These are phyloP conservation scores for Alternaria sp. DNA, from an alignment of 2,329 filamentous ascomycete genomes.

Conservation along the genomic window DNA sequence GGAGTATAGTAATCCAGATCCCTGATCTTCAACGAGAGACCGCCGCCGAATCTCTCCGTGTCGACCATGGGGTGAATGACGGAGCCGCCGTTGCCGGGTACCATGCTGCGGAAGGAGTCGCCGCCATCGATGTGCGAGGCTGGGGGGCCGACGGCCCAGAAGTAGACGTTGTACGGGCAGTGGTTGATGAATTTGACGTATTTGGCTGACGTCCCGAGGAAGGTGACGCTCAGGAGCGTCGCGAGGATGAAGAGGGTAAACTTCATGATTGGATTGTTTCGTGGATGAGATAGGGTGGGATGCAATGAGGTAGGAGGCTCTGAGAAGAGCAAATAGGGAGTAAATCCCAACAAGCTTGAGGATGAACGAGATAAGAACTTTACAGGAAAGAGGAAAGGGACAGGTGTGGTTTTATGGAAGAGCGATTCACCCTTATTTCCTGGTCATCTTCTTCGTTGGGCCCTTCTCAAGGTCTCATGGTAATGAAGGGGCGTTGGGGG, in stretches of 20 bases:
- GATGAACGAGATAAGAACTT: not conserved
- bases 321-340: not conserved
- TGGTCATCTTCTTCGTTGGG: not conserved
- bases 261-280: not conserved
- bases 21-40: constrained; percentile 30
- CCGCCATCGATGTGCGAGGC: not conserved
- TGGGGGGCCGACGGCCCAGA: constrained; percentile 24
- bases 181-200: constrained; percentile 28
- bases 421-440: not conserved
- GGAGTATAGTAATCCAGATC: constrained; percentile 23
- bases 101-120: constrained; percentile 9
- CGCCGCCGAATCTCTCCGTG: constrained; percentile 8
- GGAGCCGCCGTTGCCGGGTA: constrained; percentile 12
- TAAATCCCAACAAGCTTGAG: not conserved
- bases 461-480: not conserved
- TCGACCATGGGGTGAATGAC: constrained; percentile 18
- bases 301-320: not conserved
- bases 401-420: not conserved
- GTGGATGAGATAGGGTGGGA: not conserved
- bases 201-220: not conserved
- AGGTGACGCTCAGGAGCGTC: not conserved
- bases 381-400: not conserved
- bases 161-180: constrained; percentile 29
- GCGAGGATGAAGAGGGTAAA: not conserved
- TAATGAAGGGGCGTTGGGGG: not conserved